phyloP scores from a whole-genome alignment of 139 green algal genomes.

The Trebouxia sp. region DNA sequence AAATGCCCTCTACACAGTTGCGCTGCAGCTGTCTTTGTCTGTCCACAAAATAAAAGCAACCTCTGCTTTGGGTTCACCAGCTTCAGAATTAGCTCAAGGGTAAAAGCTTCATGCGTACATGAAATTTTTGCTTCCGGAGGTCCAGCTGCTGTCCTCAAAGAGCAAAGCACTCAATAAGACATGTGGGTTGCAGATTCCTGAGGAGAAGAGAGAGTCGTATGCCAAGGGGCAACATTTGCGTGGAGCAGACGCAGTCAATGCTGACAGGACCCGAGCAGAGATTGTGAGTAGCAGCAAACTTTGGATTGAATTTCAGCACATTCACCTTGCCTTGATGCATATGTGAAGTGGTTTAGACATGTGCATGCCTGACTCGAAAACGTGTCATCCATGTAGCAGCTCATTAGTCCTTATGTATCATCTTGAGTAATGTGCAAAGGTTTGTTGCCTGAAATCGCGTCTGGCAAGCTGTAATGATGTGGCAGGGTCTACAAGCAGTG shows the following conservation, averaged over 20 bases:
- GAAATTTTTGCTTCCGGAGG: neutral
- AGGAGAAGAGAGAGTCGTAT: slow-evolving; percentile 3
- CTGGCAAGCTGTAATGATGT: too few species aligned
- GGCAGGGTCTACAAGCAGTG: neutral
- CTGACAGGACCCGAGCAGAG: slow-evolving; percentile 24
- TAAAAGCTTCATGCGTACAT: neutral
- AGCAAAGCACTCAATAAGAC: neutral
- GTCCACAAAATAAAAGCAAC: neutral
- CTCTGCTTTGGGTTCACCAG: neutral
- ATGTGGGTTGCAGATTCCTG: neutral
- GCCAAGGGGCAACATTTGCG: slow-evolving; percentile 33
- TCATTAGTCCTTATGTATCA: neutral
- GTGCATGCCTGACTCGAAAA: neutral
- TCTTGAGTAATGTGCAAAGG: neutral
- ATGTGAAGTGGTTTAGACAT: neutral
- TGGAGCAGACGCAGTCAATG: slow-evolving; percentile 5
- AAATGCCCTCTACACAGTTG: too few species aligned
- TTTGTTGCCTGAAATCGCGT: neutral
- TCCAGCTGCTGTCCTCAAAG: neutral
- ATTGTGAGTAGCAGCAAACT: neutral
- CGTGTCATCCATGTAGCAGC: neutral
- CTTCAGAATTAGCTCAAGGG: neutral
- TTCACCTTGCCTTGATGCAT: too few species aligned
- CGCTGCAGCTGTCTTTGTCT: too few species aligned
- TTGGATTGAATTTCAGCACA: neutral